Conservation (phyloP, 805 yeast species). For the Maudiozyma saulgeensis region DNA sequence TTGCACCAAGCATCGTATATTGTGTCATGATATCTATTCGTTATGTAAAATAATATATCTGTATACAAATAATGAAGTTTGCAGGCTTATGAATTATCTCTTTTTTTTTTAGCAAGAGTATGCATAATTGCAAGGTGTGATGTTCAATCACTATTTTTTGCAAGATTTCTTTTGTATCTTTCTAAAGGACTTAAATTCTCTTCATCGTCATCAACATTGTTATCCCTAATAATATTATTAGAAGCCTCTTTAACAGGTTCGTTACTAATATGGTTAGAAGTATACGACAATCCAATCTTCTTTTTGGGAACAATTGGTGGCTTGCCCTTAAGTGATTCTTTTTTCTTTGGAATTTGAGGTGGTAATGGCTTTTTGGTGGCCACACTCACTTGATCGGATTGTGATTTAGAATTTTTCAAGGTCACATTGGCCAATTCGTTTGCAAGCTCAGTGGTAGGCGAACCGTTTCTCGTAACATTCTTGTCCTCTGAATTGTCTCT, state of each 20-base stretch:
- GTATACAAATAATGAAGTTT: no score
- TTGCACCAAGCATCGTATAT: no score
- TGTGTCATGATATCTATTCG: neutral
- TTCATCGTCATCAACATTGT: neutral
- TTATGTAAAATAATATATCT: neutral
- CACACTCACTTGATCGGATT: neutral
- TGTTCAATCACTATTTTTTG: neutral
- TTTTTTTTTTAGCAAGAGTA: no score
- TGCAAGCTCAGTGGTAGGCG: neutral
- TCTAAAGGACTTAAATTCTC: slow-evolving; percentile 1
- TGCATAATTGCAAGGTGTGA: no score
- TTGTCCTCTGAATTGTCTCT: no score
- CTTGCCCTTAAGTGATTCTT: slow-evolving; percentile 1
- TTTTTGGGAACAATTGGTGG: slow-evolving; percentile 15
- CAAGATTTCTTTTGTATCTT: slow-evolving; percentile 3
- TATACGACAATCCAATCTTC: neutral
- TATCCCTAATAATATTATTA: neutral
- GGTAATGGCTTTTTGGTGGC: neutral
- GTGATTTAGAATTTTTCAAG: neutral
- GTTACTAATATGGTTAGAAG: no score
- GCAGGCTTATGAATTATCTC: no score
- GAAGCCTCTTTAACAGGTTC: neutral
- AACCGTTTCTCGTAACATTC: neutral
- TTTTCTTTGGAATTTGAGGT: slow-evolving; percentile 3
- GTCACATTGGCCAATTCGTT: neutral